Evolutionary conservation across 192 early-diverging fungal genomes (phyloP).

Genomic region (Coemansia sp.): DNA sequence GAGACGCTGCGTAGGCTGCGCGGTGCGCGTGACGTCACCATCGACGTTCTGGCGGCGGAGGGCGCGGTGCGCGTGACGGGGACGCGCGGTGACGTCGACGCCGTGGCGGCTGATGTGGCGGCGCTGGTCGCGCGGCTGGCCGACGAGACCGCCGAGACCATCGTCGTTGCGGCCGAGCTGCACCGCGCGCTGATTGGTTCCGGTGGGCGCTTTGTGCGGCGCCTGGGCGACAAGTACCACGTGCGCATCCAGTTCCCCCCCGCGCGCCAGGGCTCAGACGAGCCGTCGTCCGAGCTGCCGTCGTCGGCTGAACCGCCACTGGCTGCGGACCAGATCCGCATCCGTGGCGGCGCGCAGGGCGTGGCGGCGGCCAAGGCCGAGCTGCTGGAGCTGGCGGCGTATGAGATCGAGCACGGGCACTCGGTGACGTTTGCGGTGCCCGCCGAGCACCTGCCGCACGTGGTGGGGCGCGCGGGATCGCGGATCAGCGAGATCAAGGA

Average conservation of each 20-base stretch:
- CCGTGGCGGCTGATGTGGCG: constrained; percentile 72
- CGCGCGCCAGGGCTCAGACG: constrained; percentile 53
- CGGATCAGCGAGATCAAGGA: constrained; percentile 77
- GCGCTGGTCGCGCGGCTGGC: constrained; percentile 67
- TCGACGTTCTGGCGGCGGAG: constrained; percentile 58
- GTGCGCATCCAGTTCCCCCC: constrained; percentile 72
- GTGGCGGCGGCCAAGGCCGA: constrained; percentile 79
- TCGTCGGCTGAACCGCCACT: too few species aligned
- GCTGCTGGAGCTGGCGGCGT: constrained; percentile 79
- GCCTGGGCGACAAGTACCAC: constrained; percentile 76
- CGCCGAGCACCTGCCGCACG: constrained; percentile 64
- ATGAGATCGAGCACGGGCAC: constrained; percentile 79
- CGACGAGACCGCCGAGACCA: constrained; percentile 62
- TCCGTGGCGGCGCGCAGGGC: constrained; percentile 85
- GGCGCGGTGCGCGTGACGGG: constrained; percentile 73
- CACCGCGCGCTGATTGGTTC: constrained; percentile 75
- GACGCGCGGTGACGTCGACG: constrained; percentile 72
- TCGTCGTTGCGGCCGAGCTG: constrained; percentile 64
- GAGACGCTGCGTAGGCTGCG: constrained; percentile 79
- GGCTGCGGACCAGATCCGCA: constrained; percentile 68
- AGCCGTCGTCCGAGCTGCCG: constrained; percentile 58
- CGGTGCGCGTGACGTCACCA: constrained; percentile 72
- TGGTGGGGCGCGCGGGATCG: constrained; percentile 78
- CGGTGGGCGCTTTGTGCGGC: constrained; percentile 70
- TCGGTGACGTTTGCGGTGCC: constrained; percentile 68